A percentile compares a stretch with the other conserved stretches of the same genome.
These are phyloP conservation scores for Solanum boliviense DNA, from an alignment of 257 asterid species.

Conservation along the genomic window DNA sequence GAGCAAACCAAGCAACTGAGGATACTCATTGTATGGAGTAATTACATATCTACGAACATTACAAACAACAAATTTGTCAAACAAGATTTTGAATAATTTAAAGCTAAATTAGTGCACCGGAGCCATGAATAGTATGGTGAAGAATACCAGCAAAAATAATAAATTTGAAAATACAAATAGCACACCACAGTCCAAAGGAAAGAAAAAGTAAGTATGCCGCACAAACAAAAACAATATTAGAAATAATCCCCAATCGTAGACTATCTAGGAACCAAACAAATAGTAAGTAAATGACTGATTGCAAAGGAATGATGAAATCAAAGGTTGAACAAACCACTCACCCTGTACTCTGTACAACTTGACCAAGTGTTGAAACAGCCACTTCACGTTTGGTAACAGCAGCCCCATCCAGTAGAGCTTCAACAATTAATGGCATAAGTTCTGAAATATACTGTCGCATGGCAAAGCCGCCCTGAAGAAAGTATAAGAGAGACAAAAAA, in stretches of 20 bases:
- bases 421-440: constrained; percentile 92
- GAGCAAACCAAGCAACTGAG: constrained; percentile 88
- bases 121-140: not conserved
- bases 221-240: not conserved
- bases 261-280: not conserved
- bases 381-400: constrained; percentile 96
- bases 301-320: not conserved
- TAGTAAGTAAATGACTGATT: not conserved
- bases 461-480: constrained; percentile 88
- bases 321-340: constrained; percentile 22
- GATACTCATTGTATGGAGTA: constrained; percentile 89
- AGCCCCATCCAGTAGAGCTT: constrained; percentile 91
- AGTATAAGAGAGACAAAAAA: constrained; percentile 5
- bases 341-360: constrained; percentile 99
- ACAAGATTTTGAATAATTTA: not conserved
- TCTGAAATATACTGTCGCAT: constrained; percentile 94
- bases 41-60: constrained; percentile 67
- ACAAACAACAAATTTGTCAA: not conserved
- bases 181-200: not conserved
- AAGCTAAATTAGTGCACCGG: not conserved
- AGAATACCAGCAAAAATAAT: not conserved
- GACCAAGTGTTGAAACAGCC: constrained; percentile 97
- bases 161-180: not conserved
- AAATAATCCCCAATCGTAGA: not conserved
- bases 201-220: not conserved